Evolutionary conservation across 805 yeast species (phyloP).

Genomic region (Hanseniaspora hatyaiensis): DNA sequence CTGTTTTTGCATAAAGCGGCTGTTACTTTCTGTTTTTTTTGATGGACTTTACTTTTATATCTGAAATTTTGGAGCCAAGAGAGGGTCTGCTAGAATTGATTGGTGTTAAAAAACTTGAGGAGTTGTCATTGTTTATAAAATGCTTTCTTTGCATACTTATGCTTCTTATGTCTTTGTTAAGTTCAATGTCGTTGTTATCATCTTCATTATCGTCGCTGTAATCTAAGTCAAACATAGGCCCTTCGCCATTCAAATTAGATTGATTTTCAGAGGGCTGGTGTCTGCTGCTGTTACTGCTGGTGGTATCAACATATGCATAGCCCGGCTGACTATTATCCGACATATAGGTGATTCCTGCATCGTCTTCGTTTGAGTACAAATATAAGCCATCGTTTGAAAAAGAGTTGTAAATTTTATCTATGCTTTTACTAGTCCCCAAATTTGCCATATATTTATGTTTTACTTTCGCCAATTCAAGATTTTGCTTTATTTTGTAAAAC

Average conservation of each 20-base stretch:
- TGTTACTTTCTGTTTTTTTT: neutral
- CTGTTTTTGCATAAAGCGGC: no score
- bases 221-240: constrained; percentile 19
- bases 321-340: no score
- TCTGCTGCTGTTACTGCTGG: neutral
- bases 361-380: no score
- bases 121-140: no score
- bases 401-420: neutral
- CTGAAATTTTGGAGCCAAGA: constrained; percentile 2
- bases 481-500: constrained; percentile 12
- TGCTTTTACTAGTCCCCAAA: neutral
- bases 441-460: neutral
- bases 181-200: constrained; percentile 7
- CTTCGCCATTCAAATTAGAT: neutral
- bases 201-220: constrained; percentile 14
- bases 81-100: no score
- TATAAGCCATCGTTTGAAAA: neutral
- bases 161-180: neutral
- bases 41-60: constrained; percentile 1
- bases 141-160: neutral
- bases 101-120: no score
- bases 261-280: no score
- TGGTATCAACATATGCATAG: neutral
- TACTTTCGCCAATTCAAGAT: neutral
- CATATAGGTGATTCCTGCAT: no score